These are phyloP conservation scores for Monascus ruber DNA, from an alignment of 2,329 filamentous ascomycete species.

Conservation along the genomic window DNA sequence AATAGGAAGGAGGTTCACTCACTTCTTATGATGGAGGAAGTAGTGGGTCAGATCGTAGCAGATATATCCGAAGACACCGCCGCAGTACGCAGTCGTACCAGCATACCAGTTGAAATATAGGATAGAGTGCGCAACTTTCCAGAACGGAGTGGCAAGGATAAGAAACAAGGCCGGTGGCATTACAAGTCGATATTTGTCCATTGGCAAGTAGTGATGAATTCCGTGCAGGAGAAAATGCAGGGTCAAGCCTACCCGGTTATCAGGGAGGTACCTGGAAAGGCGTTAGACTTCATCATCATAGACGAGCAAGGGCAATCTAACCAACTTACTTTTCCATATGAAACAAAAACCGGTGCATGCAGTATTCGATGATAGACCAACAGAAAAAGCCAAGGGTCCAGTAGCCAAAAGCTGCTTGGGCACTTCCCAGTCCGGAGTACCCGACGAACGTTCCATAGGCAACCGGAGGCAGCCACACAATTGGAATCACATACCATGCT, in stretches of 20 bases:
- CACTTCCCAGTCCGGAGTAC: constrained; percentile 46
- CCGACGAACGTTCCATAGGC: constrained; percentile 60
- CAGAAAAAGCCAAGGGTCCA: constrained; percentile 61
- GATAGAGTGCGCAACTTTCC: constrained; percentile 72
- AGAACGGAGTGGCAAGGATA: constrained; percentile 76
- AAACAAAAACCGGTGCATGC: constrained; percentile 81
- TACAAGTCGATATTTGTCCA: constrained; percentile 93
- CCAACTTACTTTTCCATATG: constrained; percentile 74
- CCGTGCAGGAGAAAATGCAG: constrained; percentile 90
- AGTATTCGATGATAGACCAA: constrained; percentile 87
- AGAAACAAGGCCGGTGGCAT: constrained; percentile 91
- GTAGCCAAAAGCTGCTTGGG: constrained; percentile 44
- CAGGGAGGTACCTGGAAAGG: constrained; percentile 61
- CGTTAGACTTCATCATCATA: constrained; percentile 5
- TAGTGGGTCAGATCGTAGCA: constrained; percentile 98
- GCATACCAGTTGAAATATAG: constrained; percentile 80
- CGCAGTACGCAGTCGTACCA: constrained; percentile 68
- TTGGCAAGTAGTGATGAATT: constrained; percentile 97
- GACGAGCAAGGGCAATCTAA: not conserved
- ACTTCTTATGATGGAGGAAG: constrained; percentile 92
- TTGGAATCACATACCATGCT: constrained; percentile 83
- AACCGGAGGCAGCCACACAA: constrained; percentile 72
- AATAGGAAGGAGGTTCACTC: constrained; percentile 21
- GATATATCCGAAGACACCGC: constrained; percentile 89
- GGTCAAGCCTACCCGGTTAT: constrained; percentile 79